phyloP scores from a whole-genome alignment of 768 basidiomycete genomes.

The Suillus bovinus region DNA sequence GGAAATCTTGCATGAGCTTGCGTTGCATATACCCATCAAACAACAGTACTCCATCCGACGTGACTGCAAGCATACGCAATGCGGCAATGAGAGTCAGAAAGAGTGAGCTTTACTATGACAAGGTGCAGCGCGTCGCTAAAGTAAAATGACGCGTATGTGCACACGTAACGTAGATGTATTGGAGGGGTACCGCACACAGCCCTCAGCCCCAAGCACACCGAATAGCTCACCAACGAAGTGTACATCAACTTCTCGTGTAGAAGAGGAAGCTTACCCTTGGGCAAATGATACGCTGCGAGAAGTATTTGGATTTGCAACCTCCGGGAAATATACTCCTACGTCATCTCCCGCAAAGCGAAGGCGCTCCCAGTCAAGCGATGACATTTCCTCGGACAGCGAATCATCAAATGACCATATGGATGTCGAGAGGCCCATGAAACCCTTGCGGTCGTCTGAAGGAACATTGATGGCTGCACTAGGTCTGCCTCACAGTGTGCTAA shows the following conservation, averaged over 20 bases:
- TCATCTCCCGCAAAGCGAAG: conserved; percentile 40
- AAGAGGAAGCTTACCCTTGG: conserved; percentile 46
- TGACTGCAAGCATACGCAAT: conserved; percentile 54
- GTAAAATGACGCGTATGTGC: conserved; percentile 30
- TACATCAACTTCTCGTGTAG: conserved; percentile 22
- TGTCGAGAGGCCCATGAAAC: conserved; percentile 38
- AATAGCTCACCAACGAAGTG: conserved; percentile 30
- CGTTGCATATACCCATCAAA: conserved; percentile 14
- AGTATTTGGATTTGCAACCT: conserved; percentile 39
- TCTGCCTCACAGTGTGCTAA: conserved; percentile 24
- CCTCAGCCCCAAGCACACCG: conserved; percentile 21
- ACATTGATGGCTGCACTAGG: conserved; percentile 28
- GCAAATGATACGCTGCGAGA: conserved; percentile 57
- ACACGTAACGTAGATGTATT: conserved; percentile 48
- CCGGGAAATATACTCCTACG: conserved; percentile 33
- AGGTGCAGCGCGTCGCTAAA: conserved; percentile 17
- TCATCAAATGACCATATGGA: conserved; percentile 21
- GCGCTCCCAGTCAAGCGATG: conserved; percentile 24
- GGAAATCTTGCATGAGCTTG: conserved; percentile 13
- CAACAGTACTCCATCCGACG: conserved; percentile 46
- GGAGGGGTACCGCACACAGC: conserved; percentile 60
- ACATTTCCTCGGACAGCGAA: conserved; percentile 18
- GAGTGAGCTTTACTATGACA: conserved; percentile 41
- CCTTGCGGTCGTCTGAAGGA: conserved; percentile 34
- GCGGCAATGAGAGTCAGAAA: conserved; percentile 61